A percentile compares a stretch with the other conserved stretches of the same genome.
Conservation (phyloP, 768 basidiomycete species). For the Panellus pusillus region DNA sequence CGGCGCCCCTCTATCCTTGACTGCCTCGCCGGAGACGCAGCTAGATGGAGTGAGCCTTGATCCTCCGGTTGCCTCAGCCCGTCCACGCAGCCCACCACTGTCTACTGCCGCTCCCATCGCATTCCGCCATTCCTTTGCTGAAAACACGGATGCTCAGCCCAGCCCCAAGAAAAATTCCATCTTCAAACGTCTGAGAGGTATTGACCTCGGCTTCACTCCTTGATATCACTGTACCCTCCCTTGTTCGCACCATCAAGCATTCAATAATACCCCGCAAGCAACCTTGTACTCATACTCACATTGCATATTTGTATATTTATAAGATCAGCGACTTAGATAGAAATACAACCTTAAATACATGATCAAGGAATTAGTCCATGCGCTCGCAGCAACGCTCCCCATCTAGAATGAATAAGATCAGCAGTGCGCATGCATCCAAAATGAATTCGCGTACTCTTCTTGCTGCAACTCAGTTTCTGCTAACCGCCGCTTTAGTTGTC, state of each 20-base stretch:
- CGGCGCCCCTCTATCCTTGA: conserved; percentile 7
- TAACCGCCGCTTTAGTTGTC: conserved; percentile 68
- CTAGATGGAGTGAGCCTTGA: not conserved
- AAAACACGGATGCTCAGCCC: conserved; percentile 6
- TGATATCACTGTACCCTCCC: not conserved
- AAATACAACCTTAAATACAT: not conserved
- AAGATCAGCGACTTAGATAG: conserved; percentile 2
- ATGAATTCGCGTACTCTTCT: conserved; percentile 65
- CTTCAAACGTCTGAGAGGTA: conserved; percentile 18
- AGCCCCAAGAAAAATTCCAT: conserved; percentile 6
- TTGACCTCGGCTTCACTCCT: conserved; percentile 1
- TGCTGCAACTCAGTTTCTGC: conserved; percentile 72
- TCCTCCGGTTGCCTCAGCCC: not conserved
- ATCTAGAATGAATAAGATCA: conserved; percentile 42
- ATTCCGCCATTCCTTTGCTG: conserved; percentile 15
- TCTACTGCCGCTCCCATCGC: conserved; percentile 10
- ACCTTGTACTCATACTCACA: conserved; percentile 8
- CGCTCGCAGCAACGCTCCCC: conserved; percentile 60
- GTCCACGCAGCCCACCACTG: not conserved
- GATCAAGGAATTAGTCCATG: conserved; percentile 43
- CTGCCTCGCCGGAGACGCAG: not conserved
- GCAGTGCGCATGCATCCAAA: conserved; percentile 12
- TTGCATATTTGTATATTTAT: not conserved
- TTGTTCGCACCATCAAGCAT: not conserved
- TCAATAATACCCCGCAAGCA: conserved; percentile 1